phyloP scores from a whole-genome alignment of 2,329 filamentous ascomycete genomes.

The Metarhizium humberi region DNA sequence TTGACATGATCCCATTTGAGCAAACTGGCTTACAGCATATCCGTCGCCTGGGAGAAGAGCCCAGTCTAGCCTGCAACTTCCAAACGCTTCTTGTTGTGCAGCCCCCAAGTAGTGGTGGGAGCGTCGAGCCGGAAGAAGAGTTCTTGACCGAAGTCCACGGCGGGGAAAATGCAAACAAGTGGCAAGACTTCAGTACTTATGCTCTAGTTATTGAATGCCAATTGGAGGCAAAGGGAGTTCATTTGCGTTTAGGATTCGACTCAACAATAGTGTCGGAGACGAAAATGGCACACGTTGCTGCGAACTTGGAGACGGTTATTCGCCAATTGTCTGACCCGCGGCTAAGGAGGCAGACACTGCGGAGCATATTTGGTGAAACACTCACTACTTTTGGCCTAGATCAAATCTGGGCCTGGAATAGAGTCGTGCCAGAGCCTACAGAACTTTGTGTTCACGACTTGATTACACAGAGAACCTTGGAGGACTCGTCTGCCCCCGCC shows the following conservation, averaged over 20 bases:
- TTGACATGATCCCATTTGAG: constrained; percentile 18
- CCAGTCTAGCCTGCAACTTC: constrained; percentile 7
- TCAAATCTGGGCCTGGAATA: constrained; percentile 12
- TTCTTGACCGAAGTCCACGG: constrained; percentile 3
- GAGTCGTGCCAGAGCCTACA: constrained; percentile 2
- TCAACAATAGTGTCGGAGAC: background rate
- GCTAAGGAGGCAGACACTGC: background rate
- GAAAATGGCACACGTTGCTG: background rate
- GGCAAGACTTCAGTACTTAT: constrained; percentile 10
- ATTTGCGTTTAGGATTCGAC: background rate
- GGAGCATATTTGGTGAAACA: background rate
- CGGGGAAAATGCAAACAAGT: background rate
- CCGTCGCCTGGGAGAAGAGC: constrained; percentile 12
- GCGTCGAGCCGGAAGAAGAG: background rate
- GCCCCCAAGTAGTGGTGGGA: constrained; percentile 3
- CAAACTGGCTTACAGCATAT: constrained; percentile 19
- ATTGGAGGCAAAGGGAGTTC: background rate
- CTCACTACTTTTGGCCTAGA: background rate
- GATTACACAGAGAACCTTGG: constrained; percentile 8
- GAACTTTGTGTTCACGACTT: constrained; percentile 13
- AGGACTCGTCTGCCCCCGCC: constrained; percentile 8
- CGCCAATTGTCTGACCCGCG: background rate
- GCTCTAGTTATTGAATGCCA: constrained; percentile 9
- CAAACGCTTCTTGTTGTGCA: constrained; percentile 12
- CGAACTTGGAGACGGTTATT: background rate